A percentile compares a stretch with the other conserved stretches of the same genome.
phyloP scores from a whole-genome alignment of 108 stramenopile genomes.

The Pseudonitzschia pungens region DNA sequence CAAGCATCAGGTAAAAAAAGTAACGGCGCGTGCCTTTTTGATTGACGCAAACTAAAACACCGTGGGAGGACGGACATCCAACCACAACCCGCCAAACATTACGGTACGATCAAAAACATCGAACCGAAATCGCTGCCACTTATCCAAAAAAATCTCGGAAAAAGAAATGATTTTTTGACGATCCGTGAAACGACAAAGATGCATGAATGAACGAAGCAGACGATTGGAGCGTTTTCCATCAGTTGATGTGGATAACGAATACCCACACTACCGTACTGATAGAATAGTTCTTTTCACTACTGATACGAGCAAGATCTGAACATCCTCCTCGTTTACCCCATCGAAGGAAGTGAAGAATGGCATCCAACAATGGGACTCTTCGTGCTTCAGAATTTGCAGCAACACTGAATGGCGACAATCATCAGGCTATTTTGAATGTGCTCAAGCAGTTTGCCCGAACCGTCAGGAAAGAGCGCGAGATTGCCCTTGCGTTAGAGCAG shows the following conservation, averaged over 20 bases:
- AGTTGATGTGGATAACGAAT: no score
- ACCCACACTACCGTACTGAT: no score
- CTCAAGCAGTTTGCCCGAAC: constrained; percentile 54
- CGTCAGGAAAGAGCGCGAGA: constrained; percentile 44
- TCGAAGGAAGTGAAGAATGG: not conserved
- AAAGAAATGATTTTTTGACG: no score
- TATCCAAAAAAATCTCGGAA: no score
- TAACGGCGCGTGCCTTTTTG: no score
- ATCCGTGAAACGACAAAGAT: no score
- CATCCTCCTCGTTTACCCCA: not conserved
- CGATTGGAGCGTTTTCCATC: no score
- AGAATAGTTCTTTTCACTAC: no score
- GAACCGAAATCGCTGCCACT: no score
- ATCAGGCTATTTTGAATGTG: constrained; percentile 42
- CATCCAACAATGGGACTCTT: constrained; percentile 27
- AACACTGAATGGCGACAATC: constrained; percentile 79
- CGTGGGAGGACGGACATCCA: not conserved
- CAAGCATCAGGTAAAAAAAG: no score
- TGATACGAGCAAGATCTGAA: not conserved
- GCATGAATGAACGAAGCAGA: no score
- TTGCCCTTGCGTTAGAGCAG: constrained; percentile 38
- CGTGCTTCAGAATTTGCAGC: constrained; percentile 77
- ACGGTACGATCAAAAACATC: not conserved
- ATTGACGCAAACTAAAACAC: no score
- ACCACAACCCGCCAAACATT: not conserved